These are phyloP conservation scores for Cichorium intybus DNA, from an alignment of 140 eudicot genomes.

Conservation along the genomic window DNA sequence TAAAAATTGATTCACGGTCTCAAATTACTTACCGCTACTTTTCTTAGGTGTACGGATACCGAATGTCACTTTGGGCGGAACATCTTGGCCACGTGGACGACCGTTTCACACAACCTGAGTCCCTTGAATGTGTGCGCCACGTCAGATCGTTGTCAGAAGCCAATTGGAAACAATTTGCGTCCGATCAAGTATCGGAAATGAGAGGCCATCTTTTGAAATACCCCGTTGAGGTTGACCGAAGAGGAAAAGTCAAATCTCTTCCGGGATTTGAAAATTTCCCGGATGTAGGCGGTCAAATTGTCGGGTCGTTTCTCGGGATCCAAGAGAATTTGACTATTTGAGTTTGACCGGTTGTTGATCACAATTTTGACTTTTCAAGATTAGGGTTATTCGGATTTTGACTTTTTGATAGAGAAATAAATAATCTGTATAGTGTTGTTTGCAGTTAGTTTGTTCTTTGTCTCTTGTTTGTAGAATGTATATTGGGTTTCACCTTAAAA, in stretches of 20 bases:
- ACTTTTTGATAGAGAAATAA: neutral
- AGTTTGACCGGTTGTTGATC: neutral
- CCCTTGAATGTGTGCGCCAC: constrained; percentile 68
- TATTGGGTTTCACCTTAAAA: too few species aligned
- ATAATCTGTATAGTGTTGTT: neutral
- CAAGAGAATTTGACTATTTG: constrained; percentile 75
- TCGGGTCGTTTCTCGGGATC: constrained; percentile 70
- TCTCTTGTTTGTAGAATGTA: neutral
- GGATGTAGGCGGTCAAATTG: constrained; percentile 74
- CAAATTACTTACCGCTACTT: too few species aligned
- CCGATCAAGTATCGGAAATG: constrained; percentile 58
- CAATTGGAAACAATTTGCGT: constrained; percentile 71
- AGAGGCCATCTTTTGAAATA: constrained; percentile 78
- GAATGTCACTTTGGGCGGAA: constrained; percentile 94
- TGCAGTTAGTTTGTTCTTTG: constrained; percentile 13
- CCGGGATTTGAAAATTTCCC: constrained; percentile 64
- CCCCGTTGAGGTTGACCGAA: constrained; percentile 70
- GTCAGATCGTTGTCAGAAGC: constrained; percentile 59
- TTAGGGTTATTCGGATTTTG: constrained; percentile 16
- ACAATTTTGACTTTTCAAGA: constrained; percentile 9
- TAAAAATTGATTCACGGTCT: too few species aligned
- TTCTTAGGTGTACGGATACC: constrained; percentile 64
- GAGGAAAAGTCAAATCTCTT: constrained; percentile 77
- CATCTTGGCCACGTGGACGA: constrained; percentile 78
- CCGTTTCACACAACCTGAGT: constrained; percentile 59